Evolutionary conservation across 1,139 yeast genomes (phyloP), one percentile per base, ranked within the genome.

Genomic region (Suhomyces atakaporum): DNA sequence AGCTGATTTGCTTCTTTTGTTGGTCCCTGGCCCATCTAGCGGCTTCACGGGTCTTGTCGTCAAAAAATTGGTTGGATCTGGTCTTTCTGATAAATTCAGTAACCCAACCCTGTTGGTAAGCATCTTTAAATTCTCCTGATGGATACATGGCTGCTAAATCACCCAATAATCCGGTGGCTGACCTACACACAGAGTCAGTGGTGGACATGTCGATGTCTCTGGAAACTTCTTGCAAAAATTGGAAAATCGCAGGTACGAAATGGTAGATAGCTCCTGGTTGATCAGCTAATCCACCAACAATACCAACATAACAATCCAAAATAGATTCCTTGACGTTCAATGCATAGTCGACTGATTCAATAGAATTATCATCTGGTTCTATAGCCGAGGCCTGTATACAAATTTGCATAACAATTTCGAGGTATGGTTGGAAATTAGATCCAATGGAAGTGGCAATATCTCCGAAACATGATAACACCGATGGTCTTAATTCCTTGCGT

Each of bases 1-100:
- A 29, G 13, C 20, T 48, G 47, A 36, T 65, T 44, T 79, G 84
- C 43, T 73, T 66, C 65, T 79, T 81, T 58, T 81, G 89, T 63
- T 82, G 96, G 52, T 86, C 96, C 51, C 95, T 79, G 9, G 97
- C 97, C 97, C 97, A 92, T 64, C 90, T 79, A 11, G 97, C 97
- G 18, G 96, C 87, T 54, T 85, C 94, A 57, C 78, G 80, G 8
- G 97, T 88, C 39, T 75, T 68, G 45, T 75, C 76, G 30, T 79
- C 71, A 55, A 82, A 86, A 25, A 68, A 52, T 42, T 75, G 73
- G 56, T 81, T 83, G 32, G 77, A 56, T 58, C 90, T 76, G 12
- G 95, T 86, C 54, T 74, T 77, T 60, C 80, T 84, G 58, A 90
- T 83, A 53, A 86, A 77, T 16, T 81, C 84, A 7, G 84, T 69